Percentiles rank a stretch among this genome's conserved stretches.
phyloP scores from a whole-genome alignment of 2,329 filamentous ascomycete species.

The Lasiodiplodia citricola region DNA sequence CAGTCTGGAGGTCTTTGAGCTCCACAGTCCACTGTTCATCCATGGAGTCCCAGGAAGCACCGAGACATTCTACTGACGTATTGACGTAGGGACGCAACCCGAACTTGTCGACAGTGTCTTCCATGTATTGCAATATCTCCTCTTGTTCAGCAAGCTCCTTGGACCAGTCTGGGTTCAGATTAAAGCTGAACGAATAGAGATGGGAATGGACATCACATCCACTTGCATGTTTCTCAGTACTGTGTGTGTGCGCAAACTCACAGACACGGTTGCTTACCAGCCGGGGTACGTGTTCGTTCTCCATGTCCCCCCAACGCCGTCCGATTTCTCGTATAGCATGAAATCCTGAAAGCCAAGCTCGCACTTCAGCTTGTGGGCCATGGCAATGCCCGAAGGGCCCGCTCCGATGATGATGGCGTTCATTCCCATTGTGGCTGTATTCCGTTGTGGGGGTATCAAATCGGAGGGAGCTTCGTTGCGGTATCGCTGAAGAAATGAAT shows the following conservation, averaged over 20 bases:
- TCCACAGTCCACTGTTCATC: background rate
- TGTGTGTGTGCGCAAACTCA: constrained; percentile 35
- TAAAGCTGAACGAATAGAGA: constrained; percentile 52
- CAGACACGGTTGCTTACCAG: constrained; percentile 29
- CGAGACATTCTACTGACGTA: constrained; percentile 31
- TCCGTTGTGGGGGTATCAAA: background rate
- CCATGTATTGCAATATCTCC: constrained; percentile 42
- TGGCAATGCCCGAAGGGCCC: constrained; percentile 41
- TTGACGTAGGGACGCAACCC: constrained; percentile 35
- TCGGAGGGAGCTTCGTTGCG: background rate
- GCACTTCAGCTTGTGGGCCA: constrained; percentile 41
- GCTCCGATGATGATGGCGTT: constrained; percentile 41
- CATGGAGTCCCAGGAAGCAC: constrained; percentile 32
- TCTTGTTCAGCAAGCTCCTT: constrained; percentile 41
- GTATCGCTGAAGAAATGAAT: background rate
- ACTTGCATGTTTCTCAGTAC: constrained; percentile 19
- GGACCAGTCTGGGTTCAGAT: constrained; percentile 48
- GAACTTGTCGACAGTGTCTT: constrained; percentile 42
- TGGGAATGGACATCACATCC: constrained; percentile 32
- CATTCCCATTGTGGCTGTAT: background rate
- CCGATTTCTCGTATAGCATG: constrained; percentile 40
- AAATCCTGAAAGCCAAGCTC: constrained; percentile 41
- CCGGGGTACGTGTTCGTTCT: constrained; percentile 40
- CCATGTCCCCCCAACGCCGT: constrained; percentile 41
- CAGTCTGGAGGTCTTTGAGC: background rate